These are phyloP conservation scores for Penstemon newberryi DNA, from an alignment of 257 asterid genomes.

Conservation along the genomic window DNA sequence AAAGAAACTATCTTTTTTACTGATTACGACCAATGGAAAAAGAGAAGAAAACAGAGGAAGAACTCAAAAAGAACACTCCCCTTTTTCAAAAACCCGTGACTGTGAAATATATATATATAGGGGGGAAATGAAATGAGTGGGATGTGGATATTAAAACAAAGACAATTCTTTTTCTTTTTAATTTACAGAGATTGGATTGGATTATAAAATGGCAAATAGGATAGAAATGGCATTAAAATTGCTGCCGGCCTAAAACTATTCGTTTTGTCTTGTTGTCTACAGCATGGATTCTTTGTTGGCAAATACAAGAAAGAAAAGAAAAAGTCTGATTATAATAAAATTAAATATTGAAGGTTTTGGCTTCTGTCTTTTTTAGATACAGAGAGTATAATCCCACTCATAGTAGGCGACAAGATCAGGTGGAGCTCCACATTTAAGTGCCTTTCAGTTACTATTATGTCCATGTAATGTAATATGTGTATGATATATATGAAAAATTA, in stretches of 20 bases:
- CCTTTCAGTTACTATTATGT: background rate
- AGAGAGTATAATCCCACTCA: conserved; percentile 10
- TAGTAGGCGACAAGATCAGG: conserved; percentile 33
- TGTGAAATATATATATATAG: background rate
- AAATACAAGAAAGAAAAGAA: background rate
- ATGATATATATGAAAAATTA: background rate
- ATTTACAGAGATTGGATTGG: background rate
- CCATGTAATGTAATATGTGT: background rate
- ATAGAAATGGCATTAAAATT: conserved; percentile 2
- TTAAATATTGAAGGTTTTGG: background rate
- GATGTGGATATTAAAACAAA: background rate
- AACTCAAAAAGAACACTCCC: background rate
- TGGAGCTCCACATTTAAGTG: conserved; percentile 12
- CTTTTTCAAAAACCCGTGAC: background rate
- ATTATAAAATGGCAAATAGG: conserved; percentile 9
- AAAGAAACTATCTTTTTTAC: background rate
- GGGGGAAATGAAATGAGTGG: background rate
- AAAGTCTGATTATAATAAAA: background rate
- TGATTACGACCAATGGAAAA: too few species aligned
- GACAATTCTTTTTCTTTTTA: background rate
- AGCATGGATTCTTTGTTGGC: conserved; percentile 21
- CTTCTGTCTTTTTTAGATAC: background rate
- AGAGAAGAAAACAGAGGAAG: background rate
- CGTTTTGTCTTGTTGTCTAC: conserved; percentile 24
- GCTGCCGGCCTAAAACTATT: conserved; percentile 33